These are phyloP conservation scores for Cytospora mali DNA, from an alignment of 2,329 filamentous ascomycete genomes.

Conservation along the genomic window DNA sequence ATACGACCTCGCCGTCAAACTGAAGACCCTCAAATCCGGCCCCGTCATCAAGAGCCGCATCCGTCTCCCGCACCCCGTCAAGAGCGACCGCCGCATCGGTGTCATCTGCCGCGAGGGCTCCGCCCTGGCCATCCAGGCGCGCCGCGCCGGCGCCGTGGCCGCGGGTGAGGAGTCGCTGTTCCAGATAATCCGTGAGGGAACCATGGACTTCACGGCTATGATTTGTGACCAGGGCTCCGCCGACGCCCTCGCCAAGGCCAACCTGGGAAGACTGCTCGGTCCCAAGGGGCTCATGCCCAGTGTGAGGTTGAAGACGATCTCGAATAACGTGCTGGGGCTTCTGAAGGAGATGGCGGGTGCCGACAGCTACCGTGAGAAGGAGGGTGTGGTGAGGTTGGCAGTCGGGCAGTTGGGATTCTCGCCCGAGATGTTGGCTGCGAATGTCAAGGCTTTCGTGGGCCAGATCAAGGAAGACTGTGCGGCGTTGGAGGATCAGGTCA, in stretches of 20 bases:
- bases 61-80: slow-evolving; percentile 84
- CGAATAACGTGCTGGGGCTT: slow-evolving; percentile 72
- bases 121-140: slow-evolving; percentile 72
- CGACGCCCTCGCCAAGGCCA: slow-evolving; percentile 77
- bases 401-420: slow-evolving; percentile 89
- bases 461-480: slow-evolving; percentile 78
- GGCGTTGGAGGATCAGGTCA: slow-evolving; percentile 62
- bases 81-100: slow-evolving; percentile 84
- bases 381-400: slow-evolving; percentile 84
- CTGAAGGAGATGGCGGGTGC: slow-evolving; percentile 84
- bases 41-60: slow-evolving; percentile 86
- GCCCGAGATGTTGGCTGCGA: slow-evolving; percentile 81
- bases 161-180: slow-evolving; percentile 89
- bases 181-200: slow-evolving; percentile 70
- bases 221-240: slow-evolving; percentile 83
- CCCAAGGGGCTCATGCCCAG: slow-evolving; percentile 93
- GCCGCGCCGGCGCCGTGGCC: slow-evolving; percentile 74
- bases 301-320: slow-evolving; percentile 84
- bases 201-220: slow-evolving; percentile 85
- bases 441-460: slow-evolving; percentile 77
- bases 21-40: slow-evolving; percentile 83
- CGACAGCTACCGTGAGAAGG: slow-evolving; percentile 82
- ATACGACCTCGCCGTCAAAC: slow-evolving; percentile 84
- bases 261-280: slow-evolving; percentile 78
- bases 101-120: slow-evolving; percentile 88